Percentiles rank a stretch among this genome's conserved stretches.
Conservation (phyloP, 2,329 filamentous ascomycete genomes). For the Botryotinia narcissicola region DNA sequence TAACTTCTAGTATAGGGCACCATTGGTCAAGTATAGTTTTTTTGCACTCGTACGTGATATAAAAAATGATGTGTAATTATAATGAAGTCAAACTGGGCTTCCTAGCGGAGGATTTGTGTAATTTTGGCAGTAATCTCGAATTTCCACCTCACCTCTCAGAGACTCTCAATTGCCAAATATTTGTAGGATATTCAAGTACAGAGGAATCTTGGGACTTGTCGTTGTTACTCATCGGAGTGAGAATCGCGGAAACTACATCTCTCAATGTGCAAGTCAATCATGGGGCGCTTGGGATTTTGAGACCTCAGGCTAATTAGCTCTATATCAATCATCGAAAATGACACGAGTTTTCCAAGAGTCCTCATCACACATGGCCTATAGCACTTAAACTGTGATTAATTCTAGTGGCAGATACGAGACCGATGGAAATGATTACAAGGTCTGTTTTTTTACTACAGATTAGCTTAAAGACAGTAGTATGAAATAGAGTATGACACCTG, state of each 20-base stretch:
- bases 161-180: not conserved
- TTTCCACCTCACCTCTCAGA: not conserved
- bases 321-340: not conserved
- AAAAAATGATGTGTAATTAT: not conserved
- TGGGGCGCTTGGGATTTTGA: not conserved
- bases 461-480: not conserved
- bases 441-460: not conserved
- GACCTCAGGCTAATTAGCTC: not conserved
- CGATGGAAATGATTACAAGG: not conserved
- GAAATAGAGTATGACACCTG: not conserved
- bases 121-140: not conserved
- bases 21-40: not conserved
- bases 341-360: not conserved
- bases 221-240: not conserved
- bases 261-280: not conserved
- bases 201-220: accelerated
- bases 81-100: not conserved
- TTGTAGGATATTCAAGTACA: not conserved
- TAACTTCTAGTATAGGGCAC: not conserved
- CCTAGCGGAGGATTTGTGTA: not conserved
- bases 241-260: not conserved
- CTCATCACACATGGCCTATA: not conserved
- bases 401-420: not conserved
- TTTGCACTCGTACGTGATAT: not conserved
- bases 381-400: not conserved